Evolutionary conservation across 2,329 filamentous ascomycete species (phyloP).

Genomic region (Ustilaginoidea virens): DNA sequence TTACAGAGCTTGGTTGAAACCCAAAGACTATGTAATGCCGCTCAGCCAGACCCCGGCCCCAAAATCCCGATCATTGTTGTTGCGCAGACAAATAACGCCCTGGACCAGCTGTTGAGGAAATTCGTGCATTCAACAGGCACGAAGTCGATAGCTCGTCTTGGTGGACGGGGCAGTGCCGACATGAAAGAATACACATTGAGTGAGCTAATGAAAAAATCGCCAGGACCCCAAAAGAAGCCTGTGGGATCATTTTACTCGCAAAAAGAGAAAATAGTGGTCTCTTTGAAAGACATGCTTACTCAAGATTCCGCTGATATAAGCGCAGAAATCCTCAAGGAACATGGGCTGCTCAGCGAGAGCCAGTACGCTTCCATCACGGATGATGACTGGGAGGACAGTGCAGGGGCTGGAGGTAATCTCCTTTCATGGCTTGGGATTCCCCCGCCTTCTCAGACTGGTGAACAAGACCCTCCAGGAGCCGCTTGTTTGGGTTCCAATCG

Average conservation of each 20-base stretch:
- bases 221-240: constrained; percentile 8
- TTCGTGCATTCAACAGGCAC: constrained; percentile 31
- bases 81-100: constrained; percentile 80
- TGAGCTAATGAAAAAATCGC: constrained; percentile 13
- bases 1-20: constrained; percentile 34
- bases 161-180: constrained; percentile 51
- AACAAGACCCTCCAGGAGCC: no score
- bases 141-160: constrained; percentile 41
- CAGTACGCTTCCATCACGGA: constrained; percentile 49
- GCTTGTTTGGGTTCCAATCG: no score
- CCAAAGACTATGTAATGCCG: constrained; percentile 26
- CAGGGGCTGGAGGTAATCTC: constrained; percentile 1
- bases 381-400: constrained; percentile 19
- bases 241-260: not conserved
- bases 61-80: constrained; percentile 55
- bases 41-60: no score
- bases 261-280: constrained; percentile 5
- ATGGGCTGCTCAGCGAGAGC: constrained; percentile 41
- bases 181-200: constrained; percentile 49
- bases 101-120: constrained; percentile 64
- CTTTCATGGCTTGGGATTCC: constrained; percentile 9
- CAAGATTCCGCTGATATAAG: constrained; percentile 28
- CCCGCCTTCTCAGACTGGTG: no score
- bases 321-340: constrained; percentile 33
- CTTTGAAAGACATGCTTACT: constrained; percentile 6